phyloP scores from a whole-genome alignment of 768 basidiomycete genomes.

The Tricholoma sp. region DNA sequence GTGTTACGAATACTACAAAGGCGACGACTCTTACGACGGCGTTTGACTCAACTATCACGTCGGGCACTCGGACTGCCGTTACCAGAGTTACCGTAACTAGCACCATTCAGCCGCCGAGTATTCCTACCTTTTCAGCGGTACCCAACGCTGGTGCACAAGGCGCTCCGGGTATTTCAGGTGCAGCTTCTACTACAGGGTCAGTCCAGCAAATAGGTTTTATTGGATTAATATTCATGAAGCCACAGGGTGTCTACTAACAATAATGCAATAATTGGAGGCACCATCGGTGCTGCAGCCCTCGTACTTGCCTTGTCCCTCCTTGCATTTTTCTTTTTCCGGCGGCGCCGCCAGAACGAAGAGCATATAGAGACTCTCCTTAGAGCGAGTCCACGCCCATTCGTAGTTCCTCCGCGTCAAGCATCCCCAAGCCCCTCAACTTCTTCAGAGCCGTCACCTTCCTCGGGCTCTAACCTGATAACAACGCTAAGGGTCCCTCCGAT shows the following conservation, averaged over 20 bases:
- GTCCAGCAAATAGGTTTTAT: background rate
- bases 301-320: constrained; percentile 10
- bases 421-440: background rate
- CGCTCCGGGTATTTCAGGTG: constrained; percentile 1
- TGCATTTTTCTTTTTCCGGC: constrained; percentile 9
- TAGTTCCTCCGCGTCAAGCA: background rate
- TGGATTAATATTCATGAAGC: background rate
- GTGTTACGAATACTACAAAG: too few relatives aligned
- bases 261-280: constrained; percentile 13
- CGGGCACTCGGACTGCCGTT: background rate
- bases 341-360: constrained; percentile 13
- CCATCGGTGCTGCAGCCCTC: constrained; percentile 11
- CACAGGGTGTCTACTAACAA: constrained; percentile 6
- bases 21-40: constrained; percentile 2
- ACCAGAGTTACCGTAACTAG: background rate
- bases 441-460: background rate
- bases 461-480: background rate
- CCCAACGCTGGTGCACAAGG: constrained; percentile 5
- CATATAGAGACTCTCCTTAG: constrained; percentile 4
- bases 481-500: background rate
- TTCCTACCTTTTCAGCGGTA: background rate
- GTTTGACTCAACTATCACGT: constrained; percentile 3
- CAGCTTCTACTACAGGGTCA: constrained; percentile 5
- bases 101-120: too few relatives aligned
- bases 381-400: constrained; percentile 7